phyloP scores from a whole-genome alignment of 2,329 filamentous ascomycete genomes.

The Curvularia sp. region DNA sequence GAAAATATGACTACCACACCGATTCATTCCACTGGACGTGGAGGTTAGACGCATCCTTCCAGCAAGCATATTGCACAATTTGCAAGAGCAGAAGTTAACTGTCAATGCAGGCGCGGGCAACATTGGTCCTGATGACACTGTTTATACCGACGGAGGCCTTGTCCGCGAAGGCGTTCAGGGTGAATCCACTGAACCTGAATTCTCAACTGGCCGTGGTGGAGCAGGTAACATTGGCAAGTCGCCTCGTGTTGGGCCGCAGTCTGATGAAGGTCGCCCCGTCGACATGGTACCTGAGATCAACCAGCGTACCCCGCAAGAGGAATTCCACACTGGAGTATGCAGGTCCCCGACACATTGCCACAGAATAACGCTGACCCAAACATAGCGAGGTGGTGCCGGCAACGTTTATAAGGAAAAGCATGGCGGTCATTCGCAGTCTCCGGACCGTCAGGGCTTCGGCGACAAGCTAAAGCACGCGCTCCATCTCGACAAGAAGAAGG shows the following conservation, averaged over 20 bases:
- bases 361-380: slow-evolving; percentile 18
- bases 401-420: slow-evolving; percentile 59
- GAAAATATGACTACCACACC: slow-evolving; percentile 43
- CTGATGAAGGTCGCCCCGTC: slow-evolving; percentile 39
- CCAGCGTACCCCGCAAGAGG: slow-evolving; percentile 49
- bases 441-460: slow-evolving; percentile 48
- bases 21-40: slow-evolving; percentile 64
- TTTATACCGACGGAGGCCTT: slow-evolving; percentile 57
- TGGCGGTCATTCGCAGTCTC: slow-evolving; percentile 52
- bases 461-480: slow-evolving; percentile 56
- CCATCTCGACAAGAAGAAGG: slow-evolving; percentile 47
- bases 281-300: slow-evolving; percentile 56
- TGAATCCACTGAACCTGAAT: slow-evolving; percentile 48
- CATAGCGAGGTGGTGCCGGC: slow-evolving; percentile 54
- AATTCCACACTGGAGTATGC: slow-evolving; percentile 58
- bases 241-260: slow-evolving; percentile 41
- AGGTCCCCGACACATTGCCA: neutral
- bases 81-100: slow-evolving; percentile 15
- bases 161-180: slow-evolving; percentile 55
- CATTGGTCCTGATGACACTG: slow-evolving; percentile 59
- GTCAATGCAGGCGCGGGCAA: slow-evolving; percentile 61
- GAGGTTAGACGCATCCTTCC: slow-evolving; percentile 53
- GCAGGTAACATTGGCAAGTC: slow-evolving; percentile 54
- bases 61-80: neutral
- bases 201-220: slow-evolving; percentile 43